Evolutionary conservation across 78 protist genomes (phyloP).

Genomic region (Dictyostelium brefeldianum): DNA sequence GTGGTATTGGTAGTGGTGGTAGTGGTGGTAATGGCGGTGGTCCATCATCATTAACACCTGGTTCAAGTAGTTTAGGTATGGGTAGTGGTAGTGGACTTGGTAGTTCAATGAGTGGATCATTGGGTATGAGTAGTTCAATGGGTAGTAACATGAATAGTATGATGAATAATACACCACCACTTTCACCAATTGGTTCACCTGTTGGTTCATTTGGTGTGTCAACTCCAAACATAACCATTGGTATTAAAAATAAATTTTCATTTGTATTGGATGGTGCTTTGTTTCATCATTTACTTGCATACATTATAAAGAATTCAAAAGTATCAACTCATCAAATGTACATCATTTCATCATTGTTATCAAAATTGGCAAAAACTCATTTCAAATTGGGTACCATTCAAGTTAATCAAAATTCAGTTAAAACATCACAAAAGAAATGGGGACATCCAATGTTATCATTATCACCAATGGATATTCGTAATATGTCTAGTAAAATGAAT

Average conservation of each 20-base stretch:
- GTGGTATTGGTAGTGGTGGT: neutral
- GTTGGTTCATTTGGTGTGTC: neutral
- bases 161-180: conserved; percentile 27
- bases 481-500: conserved; percentile 5
- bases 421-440: conserved; percentile 28
- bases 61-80: neutral
- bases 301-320: conserved; percentile 22
- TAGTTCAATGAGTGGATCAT: neutral
- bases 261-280: conserved; percentile 49
- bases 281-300: conserved; percentile 25
- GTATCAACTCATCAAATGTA: conserved; percentile 3
- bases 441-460: conserved; percentile 24
- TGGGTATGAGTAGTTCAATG: no score
- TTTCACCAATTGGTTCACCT: conserved; percentile 47
- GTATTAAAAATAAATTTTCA: conserved; percentile 42
- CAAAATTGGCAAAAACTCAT: conserved; percentile 25
- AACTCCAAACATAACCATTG: conserved; percentile 34
- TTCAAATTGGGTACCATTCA: conserved; percentile 9
- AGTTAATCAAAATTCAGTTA: conserved; percentile 16
- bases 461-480: conserved; percentile 52
- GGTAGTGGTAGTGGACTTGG: no score
- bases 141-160: neutral
- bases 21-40: neutral
- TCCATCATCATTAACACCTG: neutral
- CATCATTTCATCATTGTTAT: neutral